phyloP scores from a whole-genome alignment of 768 basidiomycete genomes.

The Auriscalpium microsporum region DNA sequence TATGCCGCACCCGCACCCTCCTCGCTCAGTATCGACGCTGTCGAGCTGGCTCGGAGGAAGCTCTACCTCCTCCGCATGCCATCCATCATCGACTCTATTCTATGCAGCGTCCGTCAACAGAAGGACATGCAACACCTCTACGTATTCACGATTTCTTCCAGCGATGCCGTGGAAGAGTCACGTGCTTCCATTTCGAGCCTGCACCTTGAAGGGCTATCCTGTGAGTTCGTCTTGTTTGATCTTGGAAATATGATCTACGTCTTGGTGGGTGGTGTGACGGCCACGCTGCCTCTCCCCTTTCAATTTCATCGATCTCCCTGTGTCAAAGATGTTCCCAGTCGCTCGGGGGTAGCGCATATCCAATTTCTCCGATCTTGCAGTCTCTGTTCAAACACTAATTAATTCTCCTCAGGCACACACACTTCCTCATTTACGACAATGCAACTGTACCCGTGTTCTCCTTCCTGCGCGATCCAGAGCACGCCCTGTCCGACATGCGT shows the following conservation, averaged over 20 bases:
- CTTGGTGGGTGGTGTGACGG: too few species aligned
- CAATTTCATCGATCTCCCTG: neutral
- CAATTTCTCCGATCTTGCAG: constrained; percentile 2
- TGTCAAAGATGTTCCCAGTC: neutral
- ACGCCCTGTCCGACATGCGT: constrained; percentile 34
- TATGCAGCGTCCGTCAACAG: constrained; percentile 43
- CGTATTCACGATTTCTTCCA: constrained; percentile 45
- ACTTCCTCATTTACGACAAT: constrained; percentile 36
- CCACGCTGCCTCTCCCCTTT: too few species aligned
- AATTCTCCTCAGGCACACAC: constrained; percentile 30
- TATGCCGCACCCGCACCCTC: constrained; percentile 28
- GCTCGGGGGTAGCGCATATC: too few species aligned
- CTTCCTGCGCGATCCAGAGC: constrained; percentile 32
- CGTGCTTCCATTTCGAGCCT: constrained; percentile 29
- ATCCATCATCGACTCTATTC: constrained; percentile 39
- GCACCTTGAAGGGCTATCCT: constrained; percentile 39
- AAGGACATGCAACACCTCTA: constrained; percentile 40
- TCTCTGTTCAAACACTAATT: constrained; percentile 1
- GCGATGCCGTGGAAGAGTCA: constrained; percentile 23
- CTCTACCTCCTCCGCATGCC: constrained; percentile 33
- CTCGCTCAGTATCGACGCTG: constrained; percentile 27
- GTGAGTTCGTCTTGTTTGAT: constrained; percentile 31
- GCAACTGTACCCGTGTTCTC: constrained; percentile 46
- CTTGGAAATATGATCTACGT: neutral
- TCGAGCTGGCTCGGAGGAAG: constrained; percentile 50